Percentiles rank a stretch among this genome's conserved stretches.
Conservation (phyloP, 2,329 filamentous ascomycete species). For the Meredithiella fracta region DNA sequence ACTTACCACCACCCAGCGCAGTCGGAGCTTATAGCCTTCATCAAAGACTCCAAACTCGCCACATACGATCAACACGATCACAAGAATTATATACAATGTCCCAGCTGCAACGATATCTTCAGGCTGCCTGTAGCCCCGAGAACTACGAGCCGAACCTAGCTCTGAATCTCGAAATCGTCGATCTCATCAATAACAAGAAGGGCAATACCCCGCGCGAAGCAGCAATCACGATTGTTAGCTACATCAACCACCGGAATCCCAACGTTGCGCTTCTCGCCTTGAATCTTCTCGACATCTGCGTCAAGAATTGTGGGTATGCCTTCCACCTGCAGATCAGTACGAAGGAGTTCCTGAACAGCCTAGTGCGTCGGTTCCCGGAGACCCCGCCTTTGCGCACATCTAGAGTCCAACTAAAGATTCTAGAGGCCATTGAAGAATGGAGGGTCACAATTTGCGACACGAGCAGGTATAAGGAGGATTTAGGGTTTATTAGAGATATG, state of each 20-base stretch:
- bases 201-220: slow-evolving; percentile 89
- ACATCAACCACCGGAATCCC: slow-evolving; percentile 91
- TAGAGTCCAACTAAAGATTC: slow-evolving; percentile 77
- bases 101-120: slow-evolving; percentile 85
- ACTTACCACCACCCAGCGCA: background rate
- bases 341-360: slow-evolving; percentile 96
- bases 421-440: slow-evolving; percentile 98
- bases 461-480: slow-evolving; percentile 88
- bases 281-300: slow-evolving; percentile 89
- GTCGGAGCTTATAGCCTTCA: background rate
- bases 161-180: slow-evolving; percentile 86
- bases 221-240: slow-evolving; percentile 78
- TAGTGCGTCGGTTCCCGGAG: slow-evolving; percentile 90
- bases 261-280: slow-evolving; percentile 86
- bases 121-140: slow-evolving; percentile 88
- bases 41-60: background rate
- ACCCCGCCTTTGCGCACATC: slow-evolving; percentile 73
- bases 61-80: background rate
- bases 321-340: slow-evolving; percentile 98
- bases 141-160: slow-evolving; percentile 98
- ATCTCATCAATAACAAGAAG: slow-evolving; percentile 95
- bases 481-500: slow-evolving; percentile 96
- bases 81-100: slow-evolving; percentile 35
- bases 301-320: slow-evolving; percentile 98
- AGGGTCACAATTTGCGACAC: slow-evolving; percentile 95